A percentile compares a stretch with the other conserved stretches of the same genome.
phyloP scores from a whole-genome alignment of 257 asterid species.

The Nicotiana tomentosiformis region DNA sequence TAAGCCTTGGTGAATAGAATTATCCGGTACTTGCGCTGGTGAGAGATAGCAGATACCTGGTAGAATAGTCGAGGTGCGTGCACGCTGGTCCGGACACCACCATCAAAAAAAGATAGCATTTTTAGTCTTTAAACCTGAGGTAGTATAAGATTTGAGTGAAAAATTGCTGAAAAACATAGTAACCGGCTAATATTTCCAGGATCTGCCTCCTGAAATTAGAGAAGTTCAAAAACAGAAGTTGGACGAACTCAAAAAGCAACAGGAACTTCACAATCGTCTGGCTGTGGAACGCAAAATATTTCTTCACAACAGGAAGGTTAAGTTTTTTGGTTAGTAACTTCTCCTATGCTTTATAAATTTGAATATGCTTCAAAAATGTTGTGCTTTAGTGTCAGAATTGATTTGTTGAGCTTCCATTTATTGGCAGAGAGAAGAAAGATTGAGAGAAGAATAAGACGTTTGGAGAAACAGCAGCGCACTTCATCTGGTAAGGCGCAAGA shows the following conservation, averaged over 20 bases:
- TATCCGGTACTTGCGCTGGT: too few relatives aligned
- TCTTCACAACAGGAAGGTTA: constrained; percentile 66
- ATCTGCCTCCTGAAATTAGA: constrained; percentile 64
- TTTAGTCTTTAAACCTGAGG: neutral
- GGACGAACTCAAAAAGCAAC: constrained; percentile 81
- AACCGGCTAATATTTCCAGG: constrained; percentile 34
- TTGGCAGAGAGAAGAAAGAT: constrained; percentile 82
- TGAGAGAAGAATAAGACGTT: constrained; percentile 69
- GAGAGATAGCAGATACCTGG: too few relatives aligned
- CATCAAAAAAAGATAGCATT: neutral
- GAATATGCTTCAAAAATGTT: neutral
- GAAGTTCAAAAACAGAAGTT: constrained; percentile 72
- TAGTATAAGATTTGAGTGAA: neutral
- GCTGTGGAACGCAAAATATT: constrained; percentile 74
- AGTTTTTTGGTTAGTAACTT: constrained; percentile 61
- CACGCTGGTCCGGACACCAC: too few relatives aligned
- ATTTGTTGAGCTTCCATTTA: constrained; percentile 5
- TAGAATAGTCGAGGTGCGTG: too few relatives aligned
- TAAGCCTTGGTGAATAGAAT: too few relatives aligned
- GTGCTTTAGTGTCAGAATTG: neutral
- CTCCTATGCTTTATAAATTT: neutral
- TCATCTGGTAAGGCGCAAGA: constrained; percentile 60
- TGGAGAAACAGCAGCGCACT: constrained; percentile 83
- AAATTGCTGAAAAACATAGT: neutral
- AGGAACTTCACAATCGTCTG: constrained; percentile 63